Evolutionary conservation across 1,139 yeast species (phyloP).

Genomic region (Sugiyamaella castrensis): DNA sequence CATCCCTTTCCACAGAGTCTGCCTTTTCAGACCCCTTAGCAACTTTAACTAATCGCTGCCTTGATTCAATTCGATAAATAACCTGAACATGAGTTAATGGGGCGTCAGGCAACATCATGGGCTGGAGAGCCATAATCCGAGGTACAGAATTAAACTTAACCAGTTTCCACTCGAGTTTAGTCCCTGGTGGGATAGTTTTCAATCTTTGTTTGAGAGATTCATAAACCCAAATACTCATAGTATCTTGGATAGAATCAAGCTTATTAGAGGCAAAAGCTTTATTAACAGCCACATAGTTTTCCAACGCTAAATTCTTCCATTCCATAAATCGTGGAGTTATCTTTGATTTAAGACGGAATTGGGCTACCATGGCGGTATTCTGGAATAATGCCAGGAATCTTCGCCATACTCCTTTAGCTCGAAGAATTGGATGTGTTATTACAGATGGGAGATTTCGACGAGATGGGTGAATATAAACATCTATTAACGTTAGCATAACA

Average conservation of each 20-base stretch:
- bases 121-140: constrained; percentile 67
- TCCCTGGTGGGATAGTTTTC: constrained; percentile 54
- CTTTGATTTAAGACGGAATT: constrained; percentile 61
- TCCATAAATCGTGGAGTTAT: constrained; percentile 61
- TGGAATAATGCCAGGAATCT: constrained; percentile 54
- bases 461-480: constrained; percentile 46
- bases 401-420: constrained; percentile 44
- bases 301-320: constrained; percentile 74
- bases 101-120: constrained; percentile 55
- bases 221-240: constrained; percentile 59
- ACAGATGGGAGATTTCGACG: constrained; percentile 45
- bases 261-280: constrained; percentile 60
- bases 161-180: constrained; percentile 72
- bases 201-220: constrained; percentile 53
- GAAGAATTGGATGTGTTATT: constrained; percentile 42
- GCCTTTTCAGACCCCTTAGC: constrained; percentile 37
- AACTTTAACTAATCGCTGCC: constrained; percentile 59
- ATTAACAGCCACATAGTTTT: constrained; percentile 61
- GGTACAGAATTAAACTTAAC: constrained; percentile 68
- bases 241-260: constrained; percentile 43
- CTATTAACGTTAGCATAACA: constrained; percentile 12
- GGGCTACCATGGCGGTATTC: constrained; percentile 58
- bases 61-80: constrained; percentile 71
- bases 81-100: constrained; percentile 69
- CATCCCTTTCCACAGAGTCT: constrained; percentile 52